phyloP scores from a whole-genome alignment of 768 basidiomycete species.

The Nidularia sp. region DNA sequence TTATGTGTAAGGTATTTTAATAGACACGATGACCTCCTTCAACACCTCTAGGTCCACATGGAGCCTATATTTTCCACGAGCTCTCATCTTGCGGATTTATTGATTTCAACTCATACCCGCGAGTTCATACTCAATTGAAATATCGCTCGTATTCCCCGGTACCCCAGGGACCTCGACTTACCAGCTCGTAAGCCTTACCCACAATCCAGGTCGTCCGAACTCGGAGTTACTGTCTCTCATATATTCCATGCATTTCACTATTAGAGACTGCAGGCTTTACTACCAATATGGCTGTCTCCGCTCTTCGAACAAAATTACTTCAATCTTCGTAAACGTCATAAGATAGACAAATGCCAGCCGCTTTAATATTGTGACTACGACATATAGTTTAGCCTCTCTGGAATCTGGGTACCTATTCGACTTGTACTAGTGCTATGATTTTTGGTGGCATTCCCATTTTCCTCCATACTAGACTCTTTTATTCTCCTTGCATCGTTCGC shows the following conservation, averaged over 20 bases:
- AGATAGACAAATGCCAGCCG: too few species aligned
- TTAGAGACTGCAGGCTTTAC: background rate
- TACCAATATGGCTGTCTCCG: background rate
- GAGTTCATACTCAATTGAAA: background rate
- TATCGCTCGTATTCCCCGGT: background rate
- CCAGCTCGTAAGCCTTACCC: background rate
- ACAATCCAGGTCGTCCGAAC: background rate
- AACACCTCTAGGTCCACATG: constrained; percentile 61
- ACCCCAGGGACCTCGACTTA: background rate
- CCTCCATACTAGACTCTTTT: background rate
- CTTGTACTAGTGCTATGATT: background rate
- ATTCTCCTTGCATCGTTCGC: background rate
- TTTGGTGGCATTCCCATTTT: background rate
- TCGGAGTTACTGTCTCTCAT: background rate
- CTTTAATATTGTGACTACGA: background rate
- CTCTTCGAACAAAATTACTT: background rate
- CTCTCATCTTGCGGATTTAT: background rate
- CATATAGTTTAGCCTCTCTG: background rate
- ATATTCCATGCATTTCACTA: background rate
- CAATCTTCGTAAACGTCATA: too few species aligned
- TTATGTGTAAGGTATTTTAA: constrained; percentile 60
- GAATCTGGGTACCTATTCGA: background rate
- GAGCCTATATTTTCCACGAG: constrained; percentile 7
- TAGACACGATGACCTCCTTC: constrained; percentile 65
- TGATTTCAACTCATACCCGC: background rate